Base-by-base conservation (phyloP, 2,329 filamentous ascomycete genomes). In the Periconia sp. region DNA sequence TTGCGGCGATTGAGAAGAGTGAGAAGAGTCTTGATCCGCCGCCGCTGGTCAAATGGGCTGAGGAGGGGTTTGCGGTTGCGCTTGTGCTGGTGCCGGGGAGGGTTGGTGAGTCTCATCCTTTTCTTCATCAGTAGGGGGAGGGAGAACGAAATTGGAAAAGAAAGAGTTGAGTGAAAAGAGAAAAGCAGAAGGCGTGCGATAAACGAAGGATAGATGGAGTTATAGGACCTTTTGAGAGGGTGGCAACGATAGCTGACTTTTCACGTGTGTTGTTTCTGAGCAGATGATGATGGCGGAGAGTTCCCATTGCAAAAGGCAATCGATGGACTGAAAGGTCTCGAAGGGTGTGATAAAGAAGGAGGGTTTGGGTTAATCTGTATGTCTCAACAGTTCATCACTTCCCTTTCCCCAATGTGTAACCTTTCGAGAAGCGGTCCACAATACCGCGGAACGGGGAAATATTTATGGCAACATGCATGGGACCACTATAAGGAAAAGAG, bases 41-140 rank as follows among this genome's bases (percentile, higher is more conserved):
- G 9, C 82, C 84, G 0, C 62, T 83, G 14, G 66, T 82, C 55
- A 90, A 90, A 70, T 90, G 87, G 87, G 86, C 86, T 0, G 87
- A 90, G 65, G 87, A 90, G 66, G 85, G 87, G 0, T 89, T 83
- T 59, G 76, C 82, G 0, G 85, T 89, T 2, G 83, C 76, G 0
- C 80, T 87, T 65, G 65, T 89, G 0, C 64, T 72, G 2, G 62
- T 74, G 1, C 60, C 67, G 0, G 69, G 68, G 1, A 69, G 68
- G 47, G 61, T 57, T 19, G 45, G 44, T 18, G 44, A 46, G 20
- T 23, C 6, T 3, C 10, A 11, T 37, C 5, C 13, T 11, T 37
- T n/a, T 37, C 13, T 6, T 37, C 15, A 14, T 14, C 13, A 37
- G 5, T 37, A 37, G 6, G 33, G 33, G 33, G 33, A n/a, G n/a